phyloP scores from a whole-genome alignment of 345 rosid species.

The Pistacia vera region DNA sequence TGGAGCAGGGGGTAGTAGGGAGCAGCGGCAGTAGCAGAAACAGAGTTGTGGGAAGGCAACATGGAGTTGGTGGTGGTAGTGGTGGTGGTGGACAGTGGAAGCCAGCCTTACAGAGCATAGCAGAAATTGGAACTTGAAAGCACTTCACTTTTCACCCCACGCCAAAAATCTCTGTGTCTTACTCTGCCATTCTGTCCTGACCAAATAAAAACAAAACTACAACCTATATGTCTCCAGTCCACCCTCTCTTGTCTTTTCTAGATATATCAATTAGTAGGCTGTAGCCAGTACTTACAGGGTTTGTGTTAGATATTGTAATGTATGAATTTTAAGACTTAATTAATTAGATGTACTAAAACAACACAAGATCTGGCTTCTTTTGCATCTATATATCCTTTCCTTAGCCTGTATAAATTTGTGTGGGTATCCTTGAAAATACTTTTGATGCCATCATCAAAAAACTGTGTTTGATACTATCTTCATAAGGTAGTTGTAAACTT shows the following conservation, averaged over 20 bases:
- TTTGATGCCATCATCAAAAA: too few relatives aligned
- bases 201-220: not conserved
- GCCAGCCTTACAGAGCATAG: constrained; percentile 88
- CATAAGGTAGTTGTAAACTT: too few relatives aligned
- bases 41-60: constrained; percentile 33
- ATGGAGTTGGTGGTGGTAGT: constrained; percentile 32
- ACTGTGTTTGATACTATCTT: too few relatives aligned
- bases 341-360: too few relatives aligned
- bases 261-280: not conserved
- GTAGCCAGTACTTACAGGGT: not conserved
- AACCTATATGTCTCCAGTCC: not conserved
- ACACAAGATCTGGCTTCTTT: too few relatives aligned
- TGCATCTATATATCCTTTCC: too few relatives aligned
- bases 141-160: not conserved
- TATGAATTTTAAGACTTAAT: too few relatives aligned
- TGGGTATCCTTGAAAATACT: too few relatives aligned
- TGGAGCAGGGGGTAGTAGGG: constrained; percentile 32
- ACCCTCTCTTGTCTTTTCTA: too few relatives aligned
- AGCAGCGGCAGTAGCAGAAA: constrained; percentile 27
- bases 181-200: not conserved
- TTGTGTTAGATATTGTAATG: not conserved
- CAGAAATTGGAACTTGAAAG: constrained; percentile 58
- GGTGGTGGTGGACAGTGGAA: constrained; percentile 65
- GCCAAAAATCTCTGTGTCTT: not conserved
- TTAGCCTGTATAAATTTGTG: too few relatives aligned